Conservation (phyloP, 2,329 filamentous ascomycete genomes). For the Capronia americana region DNA sequence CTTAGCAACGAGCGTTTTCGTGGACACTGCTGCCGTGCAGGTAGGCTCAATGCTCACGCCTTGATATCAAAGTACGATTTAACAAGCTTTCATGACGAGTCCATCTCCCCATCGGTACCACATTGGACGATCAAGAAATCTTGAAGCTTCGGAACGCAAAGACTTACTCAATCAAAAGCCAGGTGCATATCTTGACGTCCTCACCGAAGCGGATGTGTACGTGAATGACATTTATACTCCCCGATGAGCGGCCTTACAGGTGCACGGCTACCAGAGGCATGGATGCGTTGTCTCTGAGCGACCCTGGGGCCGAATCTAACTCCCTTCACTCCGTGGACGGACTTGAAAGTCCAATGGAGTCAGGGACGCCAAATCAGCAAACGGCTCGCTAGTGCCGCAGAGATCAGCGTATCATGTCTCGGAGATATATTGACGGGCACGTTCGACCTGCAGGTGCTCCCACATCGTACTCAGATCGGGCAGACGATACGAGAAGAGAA, state of each 20-base stretch:
- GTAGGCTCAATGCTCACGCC: not conserved
- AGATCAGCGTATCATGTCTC: not conserved
- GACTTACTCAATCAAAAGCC: not conserved
- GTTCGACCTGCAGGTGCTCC: not conserved
- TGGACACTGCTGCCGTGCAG: not conserved
- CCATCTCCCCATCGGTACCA: not conserved
- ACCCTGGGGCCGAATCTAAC: not conserved
- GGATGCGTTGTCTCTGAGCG: slow-evolving; percentile 14
- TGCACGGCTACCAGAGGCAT: slow-evolving; percentile 1
- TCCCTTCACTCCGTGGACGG: slow-evolving; percentile 20
- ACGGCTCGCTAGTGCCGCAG: slow-evolving; percentile 1
- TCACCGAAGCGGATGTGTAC: not conserved
- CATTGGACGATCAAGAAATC: not conserved
- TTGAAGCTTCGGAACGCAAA: not conserved
- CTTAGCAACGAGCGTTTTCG: not conserved
- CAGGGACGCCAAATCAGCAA: slow-evolving; percentile 15
- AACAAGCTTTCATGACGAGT: not conserved
- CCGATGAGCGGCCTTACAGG: not conserved
- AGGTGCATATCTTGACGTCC: slow-evolving; percentile 1
- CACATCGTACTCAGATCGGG: not conserved
- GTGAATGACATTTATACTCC: not conserved
- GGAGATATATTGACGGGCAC: slow-evolving; percentile 6
- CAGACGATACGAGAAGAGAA: not conserved
- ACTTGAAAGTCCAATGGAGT: slow-evolving; percentile 16
- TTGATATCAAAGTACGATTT: not conserved